Evolutionary conservation across 495 filamentous ascomycete species (phyloP).

Genomic region (Chaetomium fimeti): DNA sequence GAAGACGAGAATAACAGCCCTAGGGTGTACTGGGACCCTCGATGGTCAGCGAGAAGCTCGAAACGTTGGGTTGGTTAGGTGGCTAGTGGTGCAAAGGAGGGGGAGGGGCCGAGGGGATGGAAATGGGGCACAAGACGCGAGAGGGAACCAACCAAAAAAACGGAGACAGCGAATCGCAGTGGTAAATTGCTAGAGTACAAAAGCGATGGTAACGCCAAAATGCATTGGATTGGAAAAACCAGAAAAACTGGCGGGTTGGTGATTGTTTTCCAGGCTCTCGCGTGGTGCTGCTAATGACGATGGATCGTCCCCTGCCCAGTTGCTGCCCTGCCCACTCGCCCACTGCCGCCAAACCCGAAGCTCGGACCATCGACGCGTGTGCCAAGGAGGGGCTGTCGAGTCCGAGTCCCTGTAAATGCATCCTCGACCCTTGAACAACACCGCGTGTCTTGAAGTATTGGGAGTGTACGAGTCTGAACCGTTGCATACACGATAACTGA

Average conservation of each 20-base stretch:
- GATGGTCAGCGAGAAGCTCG: background rate
- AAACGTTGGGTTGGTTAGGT: background rate
- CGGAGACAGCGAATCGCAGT: background rate
- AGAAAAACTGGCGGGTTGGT: background rate
- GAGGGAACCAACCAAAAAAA: background rate
- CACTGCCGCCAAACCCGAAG: conserved; percentile 19
- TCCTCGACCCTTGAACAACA: too few species aligned
- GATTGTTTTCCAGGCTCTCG: background rate
- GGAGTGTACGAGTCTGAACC: too few species aligned
- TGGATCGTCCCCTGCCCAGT: background rate
- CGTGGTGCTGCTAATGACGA: conserved; percentile 26
- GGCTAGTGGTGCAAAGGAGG: too few species aligned
- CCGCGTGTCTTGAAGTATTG: too few species aligned
- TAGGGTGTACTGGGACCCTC: background rate
- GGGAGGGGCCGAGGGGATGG: too few species aligned
- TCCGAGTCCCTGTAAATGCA: too few species aligned
- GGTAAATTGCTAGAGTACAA: background rate
- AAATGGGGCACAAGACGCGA: background rate
- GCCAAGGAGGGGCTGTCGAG: too few species aligned
- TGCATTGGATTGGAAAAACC: background rate
- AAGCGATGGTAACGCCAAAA: background rate
- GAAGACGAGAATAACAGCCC: too few species aligned
- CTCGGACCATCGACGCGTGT: conserved; percentile 10
- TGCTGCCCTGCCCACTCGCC: background rate
- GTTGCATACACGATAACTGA: too few species aligned